Base-by-base conservation (phyloP, 176 grass and related monocot species). In the Oropetium thomaeum region DNA sequence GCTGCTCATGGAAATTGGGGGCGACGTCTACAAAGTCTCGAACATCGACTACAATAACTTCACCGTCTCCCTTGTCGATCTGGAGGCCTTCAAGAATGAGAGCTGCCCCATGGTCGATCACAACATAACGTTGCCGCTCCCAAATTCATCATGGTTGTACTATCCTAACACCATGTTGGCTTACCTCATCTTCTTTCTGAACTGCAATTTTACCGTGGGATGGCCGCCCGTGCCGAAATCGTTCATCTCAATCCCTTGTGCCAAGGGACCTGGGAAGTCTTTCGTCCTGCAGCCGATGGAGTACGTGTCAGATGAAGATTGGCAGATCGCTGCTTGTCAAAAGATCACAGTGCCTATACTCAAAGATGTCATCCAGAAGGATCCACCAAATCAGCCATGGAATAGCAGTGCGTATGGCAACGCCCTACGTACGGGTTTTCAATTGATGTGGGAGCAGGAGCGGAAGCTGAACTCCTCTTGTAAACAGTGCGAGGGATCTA, bases 301-400 rank as follows among this genome's bases (percentile, higher is more conserved):
- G 5, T 1, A 4, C 5, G 41, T 76, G 53, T 64, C 72, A 0
- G 0, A 0, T 0, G 32, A 23, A n/a, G 25, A 26, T 14, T 83
- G 32, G 81, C 0, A 0, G 45, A 17, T 0, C 4, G 0, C n/a
- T n/a, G n/a, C 0, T 0, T 71, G 74, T 66, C 0, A 0, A 20
- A 28, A 54, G 35, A 4, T 57, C 48, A 0, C 35, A 64, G 27
- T 43, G 10, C 66, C 74, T 7, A 44, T 84, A 26, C 66, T 35
- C 6, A 84, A 64, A 8, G 0, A 41, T 30, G 16, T 20, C 16
- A 0, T 49, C 7, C 0, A 0, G 0, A 0, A 8, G 2, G 1
- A 51, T 20, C 0, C 8, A 25, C 12, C 7, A 0, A 5, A 7
- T 5, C 0, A 2, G 3, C 0, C 0, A 20, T 78, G 82, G 82